Conservation (phyloP, 2,329 filamentous ascomycete genomes). For the Daldinia eschscholtzii region DNA sequence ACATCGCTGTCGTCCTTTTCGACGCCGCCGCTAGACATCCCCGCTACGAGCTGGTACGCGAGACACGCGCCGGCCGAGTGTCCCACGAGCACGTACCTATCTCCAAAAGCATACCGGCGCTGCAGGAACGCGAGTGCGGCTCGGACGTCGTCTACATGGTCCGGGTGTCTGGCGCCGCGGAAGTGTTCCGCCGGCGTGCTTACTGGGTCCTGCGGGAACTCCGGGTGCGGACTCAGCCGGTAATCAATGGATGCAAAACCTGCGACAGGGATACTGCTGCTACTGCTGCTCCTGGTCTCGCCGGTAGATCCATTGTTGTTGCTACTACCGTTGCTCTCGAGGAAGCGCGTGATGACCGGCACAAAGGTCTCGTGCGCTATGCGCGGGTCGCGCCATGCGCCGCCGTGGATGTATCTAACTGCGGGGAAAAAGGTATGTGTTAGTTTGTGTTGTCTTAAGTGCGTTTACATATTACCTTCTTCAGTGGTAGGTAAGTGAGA, state of each 20-base stretch:
- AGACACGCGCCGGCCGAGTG: constrained; percentile 75
- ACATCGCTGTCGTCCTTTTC: constrained; percentile 51
- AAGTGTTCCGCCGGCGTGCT: constrained; percentile 51
- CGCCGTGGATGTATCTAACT: constrained; percentile 69
- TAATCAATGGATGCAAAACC: constrained; percentile 76
- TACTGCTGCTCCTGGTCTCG: not conserved
- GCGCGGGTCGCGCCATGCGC: constrained; percentile 72
- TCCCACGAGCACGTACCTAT: constrained; percentile 68
- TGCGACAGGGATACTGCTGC: constrained; percentile 56
- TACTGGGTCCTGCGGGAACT: constrained; percentile 59
- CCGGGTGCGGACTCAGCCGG: constrained; percentile 69
- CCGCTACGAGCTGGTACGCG: constrained; percentile 70
- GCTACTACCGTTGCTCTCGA: constrained; percentile 37
- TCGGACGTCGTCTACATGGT: constrained; percentile 70
- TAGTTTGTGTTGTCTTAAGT: not conserved
- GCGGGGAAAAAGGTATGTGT: not conserved
- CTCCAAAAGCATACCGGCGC: constrained; percentile 57
- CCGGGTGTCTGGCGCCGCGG: constrained; percentile 67
- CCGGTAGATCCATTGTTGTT: not conserved
- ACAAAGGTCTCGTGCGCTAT: constrained; percentile 61
- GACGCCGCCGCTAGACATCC: constrained; percentile 43
- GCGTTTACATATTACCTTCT: no score
- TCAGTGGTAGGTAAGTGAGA: not conserved
- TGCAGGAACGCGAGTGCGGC: constrained; percentile 65
- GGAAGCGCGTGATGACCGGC: constrained; percentile 59